phyloP scores from a whole-genome alignment of 1,284 basidiomycete genomes.

The Ceratobasidium sp. region DNA sequence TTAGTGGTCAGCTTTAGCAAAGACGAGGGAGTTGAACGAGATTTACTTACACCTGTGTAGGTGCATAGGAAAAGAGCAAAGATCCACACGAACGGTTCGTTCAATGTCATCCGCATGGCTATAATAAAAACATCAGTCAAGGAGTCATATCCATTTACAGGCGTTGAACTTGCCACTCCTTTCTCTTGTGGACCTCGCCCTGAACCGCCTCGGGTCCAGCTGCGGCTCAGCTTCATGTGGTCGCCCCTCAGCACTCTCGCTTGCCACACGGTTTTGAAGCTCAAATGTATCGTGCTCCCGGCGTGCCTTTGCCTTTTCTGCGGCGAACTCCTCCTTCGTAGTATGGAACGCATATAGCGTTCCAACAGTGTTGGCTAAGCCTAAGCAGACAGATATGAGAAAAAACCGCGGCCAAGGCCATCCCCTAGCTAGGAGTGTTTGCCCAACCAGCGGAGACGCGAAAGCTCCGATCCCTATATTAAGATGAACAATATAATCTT shows the following conservation, averaged over 20 bases:
- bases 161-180: background rate
- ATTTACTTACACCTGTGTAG: conserved; percentile 67
- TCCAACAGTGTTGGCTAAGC: conserved; percentile 62
- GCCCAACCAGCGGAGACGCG: conserved; percentile 67
- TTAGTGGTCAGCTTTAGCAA: background rate
- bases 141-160: background rate
- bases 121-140: too few relatives aligned
- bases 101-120: conserved; percentile 61
- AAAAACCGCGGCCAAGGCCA: conserved; percentile 69
- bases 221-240: background rate
- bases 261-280: background rate
- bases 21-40: too few relatives aligned
- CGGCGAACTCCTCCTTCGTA: conserved; percentile 53
- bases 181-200: conserved; percentile 25
- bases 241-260: conserved; percentile 32
- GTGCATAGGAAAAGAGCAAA: conserved; percentile 63
- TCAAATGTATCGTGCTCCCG: conserved; percentile 54
- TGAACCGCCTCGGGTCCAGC: too few relatives aligned
- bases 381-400: conserved; percentile 67
- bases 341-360: conserved; percentile 64
- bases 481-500: conserved; percentile 10
- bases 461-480: conserved; percentile 66
- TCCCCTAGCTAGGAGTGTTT: conserved; percentile 65
- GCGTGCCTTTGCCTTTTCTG: conserved; percentile 36
- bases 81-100: conserved; percentile 64